Conservation (phyloP, 1,284 basidiomycete genomes). For the Porogramme epimiltina region DNA sequence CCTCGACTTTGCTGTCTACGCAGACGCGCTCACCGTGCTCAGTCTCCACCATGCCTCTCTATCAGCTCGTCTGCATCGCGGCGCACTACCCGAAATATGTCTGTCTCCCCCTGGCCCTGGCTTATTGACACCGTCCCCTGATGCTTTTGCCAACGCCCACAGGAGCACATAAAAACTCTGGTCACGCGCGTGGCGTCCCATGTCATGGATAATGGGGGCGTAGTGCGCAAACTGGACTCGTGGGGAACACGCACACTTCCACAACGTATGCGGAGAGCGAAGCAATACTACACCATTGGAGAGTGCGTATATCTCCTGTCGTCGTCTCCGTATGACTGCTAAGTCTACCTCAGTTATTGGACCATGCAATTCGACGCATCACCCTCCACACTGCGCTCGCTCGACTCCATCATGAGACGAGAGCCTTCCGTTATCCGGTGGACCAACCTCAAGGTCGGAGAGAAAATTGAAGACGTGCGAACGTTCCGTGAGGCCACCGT, state of each 20-base stretch:
- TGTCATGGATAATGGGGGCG: slow-evolving; percentile 78
- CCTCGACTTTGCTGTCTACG: slow-evolving; percentile 5
- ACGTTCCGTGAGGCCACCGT: slow-evolving; percentile 17
- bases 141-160: slow-evolving; percentile 9
- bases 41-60: slow-evolving; percentile 67
- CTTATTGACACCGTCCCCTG: background rate
- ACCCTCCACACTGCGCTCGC: slow-evolving; percentile 63
- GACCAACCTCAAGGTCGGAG: slow-evolving; percentile 81
- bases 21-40: slow-evolving; percentile 1
- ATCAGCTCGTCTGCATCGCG: slow-evolving; percentile 79
- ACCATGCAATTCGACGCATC: slow-evolving; percentile 88
- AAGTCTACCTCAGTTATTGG: slow-evolving; percentile 71
- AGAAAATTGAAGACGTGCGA: slow-evolving; percentile 70
- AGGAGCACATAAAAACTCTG: slow-evolving; percentile 79
- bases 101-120: slow-evolving; percentile 26
- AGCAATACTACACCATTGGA: slow-evolving; percentile 63
- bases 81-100: slow-evolving; percentile 77
- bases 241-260: slow-evolving; percentile 78
- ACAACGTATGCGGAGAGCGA: slow-evolving; percentile 75
- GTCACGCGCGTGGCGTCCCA: slow-evolving; percentile 75
- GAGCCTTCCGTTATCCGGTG: slow-evolving; percentile 85
- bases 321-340: background rate
- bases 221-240: slow-evolving; percentile 77
- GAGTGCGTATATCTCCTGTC: slow-evolving; percentile 61
- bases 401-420: slow-evolving; percentile 68